Percentiles rank a stretch among this genome's conserved stretches.
phyloP scores from a whole-genome alignment of 2,329 filamentous ascomycete genomes.

The Alternaria sp. region DNA sequence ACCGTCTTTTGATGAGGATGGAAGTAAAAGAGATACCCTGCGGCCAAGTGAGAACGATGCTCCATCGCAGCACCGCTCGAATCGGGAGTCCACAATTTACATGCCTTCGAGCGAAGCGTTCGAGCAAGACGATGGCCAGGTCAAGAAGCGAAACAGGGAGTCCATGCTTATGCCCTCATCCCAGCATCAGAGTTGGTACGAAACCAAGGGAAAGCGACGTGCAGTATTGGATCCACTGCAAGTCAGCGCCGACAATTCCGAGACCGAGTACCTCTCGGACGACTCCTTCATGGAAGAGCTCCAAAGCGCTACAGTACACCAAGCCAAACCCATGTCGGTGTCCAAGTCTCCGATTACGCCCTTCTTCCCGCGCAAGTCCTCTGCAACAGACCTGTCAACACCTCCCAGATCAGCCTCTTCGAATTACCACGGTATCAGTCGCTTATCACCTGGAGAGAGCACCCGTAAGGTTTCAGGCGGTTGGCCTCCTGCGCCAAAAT shows the following conservation, averaged over 20 bases:
- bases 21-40: slow-evolving; percentile 27
- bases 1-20: slow-evolving; percentile 21
- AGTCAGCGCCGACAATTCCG: slow-evolving; percentile 49
- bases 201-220: slow-evolving; percentile 50
- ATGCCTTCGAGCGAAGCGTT: slow-evolving; percentile 31
- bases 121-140: slow-evolving; percentile 24
- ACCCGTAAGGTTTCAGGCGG: slow-evolving; percentile 43
- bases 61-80: slow-evolving; percentile 34
- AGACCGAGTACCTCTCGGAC: slow-evolving; percentile 69
- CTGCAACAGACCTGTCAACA: slow-evolving; percentile 34
- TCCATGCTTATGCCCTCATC: slow-evolving; percentile 37
- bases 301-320: slow-evolving; percentile 79
- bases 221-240: slow-evolving; percentile 53
- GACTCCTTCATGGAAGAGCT: slow-evolving; percentile 87
- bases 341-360: slow-evolving; percentile 84
- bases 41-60: slow-evolving; percentile 22
- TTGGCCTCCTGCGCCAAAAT: slow-evolving; percentile 38
- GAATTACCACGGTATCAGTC: slow-evolving; percentile 35
- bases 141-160: slow-evolving; percentile 36
- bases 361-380: slow-evolving; percentile 58
- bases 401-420: slow-evolving; percentile 49
- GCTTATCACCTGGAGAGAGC: slow-evolving; percentile 39
- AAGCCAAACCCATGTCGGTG: slow-evolving; percentile 77
- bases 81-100: slow-evolving; percentile 45
- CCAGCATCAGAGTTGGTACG: slow-evolving; percentile 38